Evolutionary conservation across 2,329 filamentous ascomycete genomes (phyloP).

Genomic region (Bipolaris victoriae): DNA sequence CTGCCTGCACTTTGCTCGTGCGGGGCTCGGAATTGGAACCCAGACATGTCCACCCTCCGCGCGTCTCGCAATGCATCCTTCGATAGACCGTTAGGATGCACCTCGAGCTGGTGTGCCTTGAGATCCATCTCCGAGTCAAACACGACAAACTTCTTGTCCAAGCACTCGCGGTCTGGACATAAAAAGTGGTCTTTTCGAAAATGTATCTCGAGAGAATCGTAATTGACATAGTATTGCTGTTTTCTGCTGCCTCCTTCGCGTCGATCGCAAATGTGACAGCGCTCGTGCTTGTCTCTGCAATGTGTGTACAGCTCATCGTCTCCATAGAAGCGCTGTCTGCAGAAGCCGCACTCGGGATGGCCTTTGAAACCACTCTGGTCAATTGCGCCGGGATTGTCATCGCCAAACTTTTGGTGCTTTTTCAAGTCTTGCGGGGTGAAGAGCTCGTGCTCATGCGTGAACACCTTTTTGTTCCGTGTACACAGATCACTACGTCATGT

Average conservation of each 20-base stretch:
- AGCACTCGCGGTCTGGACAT: slow-evolving; percentile 82
- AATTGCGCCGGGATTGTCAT: slow-evolving; percentile 85
- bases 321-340: slow-evolving; percentile 89
- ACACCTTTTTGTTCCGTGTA: slow-evolving; percentile 94
- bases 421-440: slow-evolving; percentile 82
- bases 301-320: slow-evolving; percentile 94
- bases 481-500: slow-evolving; percentile 71
- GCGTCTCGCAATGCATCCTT: slow-evolving; percentile 86
- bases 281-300: slow-evolving; percentile 91
- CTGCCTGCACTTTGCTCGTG: slow-evolving; percentile 62
- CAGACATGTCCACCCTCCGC: slow-evolving; percentile 82
- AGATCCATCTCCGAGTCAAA: slow-evolving; percentile 95
- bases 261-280: slow-evolving; percentile 92
- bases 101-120: slow-evolving; percentile 87
- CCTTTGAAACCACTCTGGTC: slow-evolving; percentile 97
- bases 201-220: slow-evolving; percentile 83
- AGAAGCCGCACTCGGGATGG: slow-evolving; percentile 94
- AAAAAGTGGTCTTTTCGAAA: slow-evolving; percentile 87
- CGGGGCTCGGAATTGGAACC: slow-evolving; percentile 78
- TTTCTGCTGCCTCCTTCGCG: slow-evolving; percentile 61
- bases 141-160: slow-evolving; percentile 97
- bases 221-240: slow-evolving; percentile 91
- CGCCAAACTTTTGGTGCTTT: slow-evolving; percentile 87
- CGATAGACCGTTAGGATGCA: slow-evolving; percentile 78
- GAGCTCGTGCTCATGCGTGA: slow-evolving; percentile 95